Evolutionary conservation across 164 flowering plant species (phyloP), one percentile per base, ranked within the genome.

Genomic region (Umbellularia californica): DNA sequence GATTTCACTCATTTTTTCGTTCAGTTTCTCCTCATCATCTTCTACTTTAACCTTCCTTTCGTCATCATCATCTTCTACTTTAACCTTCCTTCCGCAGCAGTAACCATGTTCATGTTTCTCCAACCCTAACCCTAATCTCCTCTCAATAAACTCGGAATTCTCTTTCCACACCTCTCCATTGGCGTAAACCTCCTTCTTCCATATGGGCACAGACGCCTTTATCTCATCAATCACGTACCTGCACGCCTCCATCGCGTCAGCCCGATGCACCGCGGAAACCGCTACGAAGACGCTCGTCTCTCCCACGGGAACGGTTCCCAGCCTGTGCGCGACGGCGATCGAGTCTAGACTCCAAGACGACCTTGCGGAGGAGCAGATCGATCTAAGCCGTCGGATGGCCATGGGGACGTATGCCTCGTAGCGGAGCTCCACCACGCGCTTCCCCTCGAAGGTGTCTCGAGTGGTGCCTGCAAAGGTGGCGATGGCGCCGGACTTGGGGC

Each of bases 161-260:
- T 95, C 96, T 84, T 95, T 95, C 98, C 99, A 95, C 62, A 90
- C 88, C 83, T 95, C 99, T 58, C 99, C 97, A 75, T 95, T 88
- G 0, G 85, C 60, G 71, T 88, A 95, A 13, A 95, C 98, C 83
- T 95, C 98, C 82, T 95, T 95, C 88, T 93, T 95, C 98, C 98
- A 95, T 50, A 95, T 93, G 0, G 98, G 99, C 55, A 95, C 99
- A 2, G 92, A 85, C 5, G 98, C 98, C 84, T 95, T 95, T 5
- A 95, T 69, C 85, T 95, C 96, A 81, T 95, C 99, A 35, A 95
- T 95, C 69, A 92, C 50, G 77, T 83, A 95, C 80, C 84, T 86
- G 76, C 98, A 92, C 27, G 98, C 97, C 50, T 90, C 93, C 79
- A 95, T 74, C 2, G 92, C 91, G 78, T 89, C 98, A 50, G 76